phyloP scores from a whole-genome alignment of 805 yeast species.

The Helenozyma rhizophorensis region DNA sequence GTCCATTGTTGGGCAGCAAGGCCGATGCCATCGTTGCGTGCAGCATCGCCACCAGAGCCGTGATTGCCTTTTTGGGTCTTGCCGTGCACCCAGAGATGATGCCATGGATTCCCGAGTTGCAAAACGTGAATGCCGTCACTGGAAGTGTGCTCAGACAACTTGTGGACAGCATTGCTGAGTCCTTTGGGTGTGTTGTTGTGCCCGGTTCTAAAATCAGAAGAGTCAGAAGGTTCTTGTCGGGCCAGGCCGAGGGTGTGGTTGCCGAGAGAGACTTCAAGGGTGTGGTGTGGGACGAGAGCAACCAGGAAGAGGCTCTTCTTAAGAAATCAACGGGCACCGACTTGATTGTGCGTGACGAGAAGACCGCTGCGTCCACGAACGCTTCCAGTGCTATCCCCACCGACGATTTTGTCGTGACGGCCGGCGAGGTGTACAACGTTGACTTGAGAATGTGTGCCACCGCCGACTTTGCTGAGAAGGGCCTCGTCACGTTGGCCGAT shows the following conservation, averaged over 20 bases:
- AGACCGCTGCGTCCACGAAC: slow-evolving; percentile 18
- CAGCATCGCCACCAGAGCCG: slow-evolving; percentile 83
- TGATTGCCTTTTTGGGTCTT: slow-evolving; percentile 70
- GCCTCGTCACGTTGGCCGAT: slow-evolving; percentile 64
- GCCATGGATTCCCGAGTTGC: slow-evolving; percentile 27
- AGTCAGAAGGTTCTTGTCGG: slow-evolving; percentile 88
- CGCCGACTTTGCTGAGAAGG: slow-evolving; percentile 49
- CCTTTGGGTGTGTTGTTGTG: slow-evolving; percentile 77
- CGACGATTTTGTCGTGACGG: slow-evolving; percentile 61
- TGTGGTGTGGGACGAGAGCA: slow-evolving; percentile 80
- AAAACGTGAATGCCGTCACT: slow-evolving; percentile 38
- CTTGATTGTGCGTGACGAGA: slow-evolving; percentile 13
- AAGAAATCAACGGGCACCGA: slow-evolving; percentile 22
- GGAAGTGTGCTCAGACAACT: slow-evolving; percentile 68
- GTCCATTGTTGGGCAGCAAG: slow-evolving; percentile 76
- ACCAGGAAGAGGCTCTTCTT: slow-evolving; percentile 63
- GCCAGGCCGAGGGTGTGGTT: slow-evolving; percentile 89
- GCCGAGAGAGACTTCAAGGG: slow-evolving; percentile 93
- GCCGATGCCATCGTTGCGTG: slow-evolving; percentile 92
- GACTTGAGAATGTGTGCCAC: slow-evolving; percentile 80
- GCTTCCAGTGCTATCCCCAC: slow-evolving; percentile 61
- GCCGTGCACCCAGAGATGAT: slow-evolving; percentile 72
- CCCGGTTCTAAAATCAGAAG: slow-evolving; percentile 94
- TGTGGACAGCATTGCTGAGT: slow-evolving; percentile 83
- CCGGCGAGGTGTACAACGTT: slow-evolving; percentile 84